Evolutionary conservation across 2,329 filamentous ascomycete genomes (phyloP), one percentile per base, ranked within the genome.

Genomic region (Trichoderma lentiforme): DNA sequence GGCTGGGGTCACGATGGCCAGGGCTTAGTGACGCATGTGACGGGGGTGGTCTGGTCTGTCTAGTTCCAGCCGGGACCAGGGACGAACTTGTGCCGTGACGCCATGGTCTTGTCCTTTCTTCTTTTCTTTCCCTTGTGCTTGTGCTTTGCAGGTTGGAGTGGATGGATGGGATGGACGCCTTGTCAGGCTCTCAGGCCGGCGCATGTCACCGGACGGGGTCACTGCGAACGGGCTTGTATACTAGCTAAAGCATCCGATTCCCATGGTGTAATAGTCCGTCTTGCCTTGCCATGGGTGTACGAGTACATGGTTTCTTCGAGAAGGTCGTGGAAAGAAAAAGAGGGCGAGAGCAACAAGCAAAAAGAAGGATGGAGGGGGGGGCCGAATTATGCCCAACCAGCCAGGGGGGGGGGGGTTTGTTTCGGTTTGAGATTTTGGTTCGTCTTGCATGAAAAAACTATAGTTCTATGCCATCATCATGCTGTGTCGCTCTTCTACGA

Each of bases 21-120:
- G 68, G 69, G 61, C 53, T 71, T 65, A 56, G 61, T 60, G 61
- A 66, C 69, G 69, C 69, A 71, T 71, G 61, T 71, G 69, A 71
- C 69, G 47, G 60, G 69, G 69, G 53, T 14, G 18, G 39, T 36
- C n/a, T 30, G 15, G 39, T 43, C 18, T n/a, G 15, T 7, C 32
- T 56, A 30, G 64, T 26, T 30, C 2, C 12, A 39, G 43, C n/a
- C 43, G 43, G 43, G 32, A 67, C 51, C 32, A 58, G 51, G 64
- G 51, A 67, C 51, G 51, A 26, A 3, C 53, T 62, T 30, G 30
- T 26, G 64, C 47, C 51, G 64, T 67, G 64, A 67, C 64, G 64
- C 64, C 64, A 67, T 69, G 34, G 11, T 43, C 15, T 8, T 11
- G 43, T n/a, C 56, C 11, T 61, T 34, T n/a, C 3, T 32, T 56